Evolutionary conservation across 805 yeast species (phyloP).

Genomic region (Yamadazyma sp.): DNA sequence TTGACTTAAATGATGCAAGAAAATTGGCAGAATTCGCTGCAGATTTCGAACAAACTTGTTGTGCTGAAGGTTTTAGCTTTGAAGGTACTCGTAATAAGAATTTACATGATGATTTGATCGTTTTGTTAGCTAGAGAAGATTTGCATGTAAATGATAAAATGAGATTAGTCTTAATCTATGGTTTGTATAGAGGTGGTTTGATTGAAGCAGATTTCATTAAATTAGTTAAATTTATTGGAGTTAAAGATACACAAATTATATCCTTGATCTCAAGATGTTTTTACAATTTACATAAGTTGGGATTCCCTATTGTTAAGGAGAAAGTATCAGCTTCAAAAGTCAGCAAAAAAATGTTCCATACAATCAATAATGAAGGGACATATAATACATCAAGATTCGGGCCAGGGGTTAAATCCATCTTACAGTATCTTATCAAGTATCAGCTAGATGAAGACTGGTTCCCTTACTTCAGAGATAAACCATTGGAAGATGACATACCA

Average conservation of each 20-base stretch:
- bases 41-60: conserved; percentile 80
- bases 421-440: conserved; percentile 50
- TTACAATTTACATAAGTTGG: conserved; percentile 45
- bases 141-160: conserved; percentile 65
- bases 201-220: conserved; percentile 70
- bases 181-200: conserved; percentile 78
- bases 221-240: conserved; percentile 54
- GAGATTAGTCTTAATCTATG: conserved; percentile 71
- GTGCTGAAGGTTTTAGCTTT: conserved; percentile 66
- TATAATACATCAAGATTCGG: conserved; percentile 69
- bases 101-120: conserved; percentile 60
- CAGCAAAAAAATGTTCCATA: conserved; percentile 54
- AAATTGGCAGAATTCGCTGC: conserved; percentile 66
- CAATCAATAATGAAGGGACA: conserved; percentile 47
- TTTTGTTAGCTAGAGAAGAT: conserved; percentile 46
- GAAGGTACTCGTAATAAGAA: conserved; percentile 63
- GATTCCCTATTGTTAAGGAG: conserved; percentile 51
- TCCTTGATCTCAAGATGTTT: conserved; percentile 55
- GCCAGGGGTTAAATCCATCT: conserved; percentile 63
- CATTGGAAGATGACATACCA: conserved; percentile 48
- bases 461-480: conserved; percentile 76
- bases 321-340: conserved; percentile 40
- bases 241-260: conserved; percentile 43
- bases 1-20: conserved; percentile 54
- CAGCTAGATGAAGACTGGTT: conserved; percentile 56